Conservation (phyloP, 2,329 filamentous ascomycete species). For the Epichloe glyceriae region DNA sequence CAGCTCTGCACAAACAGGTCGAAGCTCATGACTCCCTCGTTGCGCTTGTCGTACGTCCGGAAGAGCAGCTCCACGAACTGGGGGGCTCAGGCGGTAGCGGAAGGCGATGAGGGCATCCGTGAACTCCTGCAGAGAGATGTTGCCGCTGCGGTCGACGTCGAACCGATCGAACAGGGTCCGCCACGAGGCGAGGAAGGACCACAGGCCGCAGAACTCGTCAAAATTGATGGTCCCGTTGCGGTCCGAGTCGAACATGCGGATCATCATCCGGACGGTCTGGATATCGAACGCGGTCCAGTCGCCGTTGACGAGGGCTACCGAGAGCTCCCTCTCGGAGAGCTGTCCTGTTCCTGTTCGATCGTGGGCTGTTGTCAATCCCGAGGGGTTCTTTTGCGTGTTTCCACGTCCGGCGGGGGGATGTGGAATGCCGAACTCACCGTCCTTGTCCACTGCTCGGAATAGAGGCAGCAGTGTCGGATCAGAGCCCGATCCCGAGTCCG, state of each 20-base stretch:
- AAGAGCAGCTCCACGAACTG: conserved; percentile 79
- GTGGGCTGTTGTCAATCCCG: neutral
- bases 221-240: conserved; percentile 82
- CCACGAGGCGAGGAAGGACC: conserved; percentile 94
- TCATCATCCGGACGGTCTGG: conserved; percentile 97
- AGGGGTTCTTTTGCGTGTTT: neutral
- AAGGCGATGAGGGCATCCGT: conserved; percentile 83
- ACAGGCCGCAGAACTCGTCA: conserved; percentile 90
- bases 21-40: conserved; percentile 66
- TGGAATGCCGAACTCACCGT: conserved; percentile 36
- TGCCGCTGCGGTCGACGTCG: conserved; percentile 74
- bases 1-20: conserved; percentile 97
- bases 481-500: conserved; percentile 34
- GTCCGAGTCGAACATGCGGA: conserved; percentile 96
- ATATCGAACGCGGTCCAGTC: conserved; percentile 91
- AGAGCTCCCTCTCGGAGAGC: conserved; percentile 75
- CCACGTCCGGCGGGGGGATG: no score
- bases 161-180: conserved; percentile 90
- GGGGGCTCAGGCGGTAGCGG: conserved; percentile 76
- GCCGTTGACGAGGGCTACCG: conserved; percentile 84
- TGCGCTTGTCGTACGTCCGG: conserved; percentile 71
- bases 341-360: conserved; percentile 52
- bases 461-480: conserved; percentile 70
- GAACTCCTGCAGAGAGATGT: conserved; percentile 78
- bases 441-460: conserved; percentile 83